A percentile compares a stretch with the other conserved stretches of the same genome.
These are phyloP conservation scores for Heracleum sosnowskyi DNA, from an alignment of 129 eudicot species.

Conservation along the genomic window DNA sequence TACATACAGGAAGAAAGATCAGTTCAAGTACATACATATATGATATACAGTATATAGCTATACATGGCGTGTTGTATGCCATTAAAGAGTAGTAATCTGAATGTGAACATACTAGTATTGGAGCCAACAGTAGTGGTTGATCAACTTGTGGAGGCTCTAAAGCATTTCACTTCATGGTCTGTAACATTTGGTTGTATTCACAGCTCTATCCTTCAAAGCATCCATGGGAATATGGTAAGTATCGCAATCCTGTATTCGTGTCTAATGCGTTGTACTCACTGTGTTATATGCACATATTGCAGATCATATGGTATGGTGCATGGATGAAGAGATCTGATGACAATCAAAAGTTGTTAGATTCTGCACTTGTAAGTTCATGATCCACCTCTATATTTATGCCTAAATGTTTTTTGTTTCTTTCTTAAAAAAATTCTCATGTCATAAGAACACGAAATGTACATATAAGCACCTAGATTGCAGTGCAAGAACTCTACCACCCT, in stretches of 20 bases:
- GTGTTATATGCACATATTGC: not conserved
- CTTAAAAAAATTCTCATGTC: no score
- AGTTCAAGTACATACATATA: no score
- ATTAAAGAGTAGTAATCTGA: conserved; percentile 44
- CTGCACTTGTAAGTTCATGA: conserved; percentile 42
- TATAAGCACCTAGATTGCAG: no score
- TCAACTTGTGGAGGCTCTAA: conserved; percentile 39
- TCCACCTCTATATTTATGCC: not conserved
- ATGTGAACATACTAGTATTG: conserved; percentile 32
- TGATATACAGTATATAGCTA: not conserved
- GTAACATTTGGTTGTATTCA: conserved; percentile 57
- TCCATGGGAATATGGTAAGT: conserved; percentile 67
- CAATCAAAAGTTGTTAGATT: conserved; percentile 33
- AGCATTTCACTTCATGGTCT: conserved; percentile 40
- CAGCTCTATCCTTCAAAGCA: conserved; percentile 50
- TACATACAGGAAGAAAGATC: no score
- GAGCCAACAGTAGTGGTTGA: conserved; percentile 51
- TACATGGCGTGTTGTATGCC: conserved; percentile 70
- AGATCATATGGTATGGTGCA: conserved; percentile 77
- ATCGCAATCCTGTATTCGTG: not conserved
- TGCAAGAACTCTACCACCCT: no score
- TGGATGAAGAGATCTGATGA: conserved; percentile 60
- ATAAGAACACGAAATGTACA: no score
- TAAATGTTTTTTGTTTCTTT: no score
- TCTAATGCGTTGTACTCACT: not conserved